A percentile compares a stretch with the other conserved stretches of the same genome.
Conservation (phyloP, 2,329 filamentous ascomycete genomes). For the Fusarium tjaetaba region DNA sequence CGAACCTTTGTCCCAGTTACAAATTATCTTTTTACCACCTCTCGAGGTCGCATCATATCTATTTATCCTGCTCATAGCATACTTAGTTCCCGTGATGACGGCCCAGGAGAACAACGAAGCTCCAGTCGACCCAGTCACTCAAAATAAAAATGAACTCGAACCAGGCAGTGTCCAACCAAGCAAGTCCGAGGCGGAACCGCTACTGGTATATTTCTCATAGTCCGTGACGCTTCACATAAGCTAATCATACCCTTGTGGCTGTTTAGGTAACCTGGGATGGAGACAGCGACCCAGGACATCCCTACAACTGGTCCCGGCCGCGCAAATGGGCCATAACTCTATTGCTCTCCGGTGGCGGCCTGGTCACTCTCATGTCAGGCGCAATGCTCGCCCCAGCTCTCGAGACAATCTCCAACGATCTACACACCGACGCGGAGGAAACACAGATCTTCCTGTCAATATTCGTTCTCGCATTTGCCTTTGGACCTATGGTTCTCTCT, state of each 20-base stretch:
- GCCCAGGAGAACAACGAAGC: not conserved
- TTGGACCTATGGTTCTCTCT: not conserved
- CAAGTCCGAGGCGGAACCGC: not conserved
- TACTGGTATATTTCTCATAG: not conserved
- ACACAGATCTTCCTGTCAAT: not conserved
- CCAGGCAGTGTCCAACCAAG: not conserved
- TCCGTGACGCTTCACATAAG: not conserved
- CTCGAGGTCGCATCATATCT: not conserved
- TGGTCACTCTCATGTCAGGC: not conserved
- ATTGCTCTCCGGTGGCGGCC: not conserved
- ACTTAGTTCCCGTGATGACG: not conserved
- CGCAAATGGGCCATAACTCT: not conserved
- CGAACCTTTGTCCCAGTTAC: not conserved
- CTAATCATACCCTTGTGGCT: rapidly evolving
- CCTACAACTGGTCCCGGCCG: not conserved
- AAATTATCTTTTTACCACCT: not conserved
- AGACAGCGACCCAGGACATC: not conserved
- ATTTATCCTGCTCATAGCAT: rapidly evolving
- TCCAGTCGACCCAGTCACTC: not conserved
- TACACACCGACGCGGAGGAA: not conserved
- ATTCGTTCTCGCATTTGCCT: not conserved
- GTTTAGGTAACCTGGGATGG: not conserved
- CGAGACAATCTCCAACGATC: not conserved
- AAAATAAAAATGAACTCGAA: not conserved
- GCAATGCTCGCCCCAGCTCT: not conserved